Evolutionary conservation across 1,139 yeast genomes (phyloP), one percentile per base, ranked within the genome.

Genomic region (Casaregolazyma lundiana): DNA sequence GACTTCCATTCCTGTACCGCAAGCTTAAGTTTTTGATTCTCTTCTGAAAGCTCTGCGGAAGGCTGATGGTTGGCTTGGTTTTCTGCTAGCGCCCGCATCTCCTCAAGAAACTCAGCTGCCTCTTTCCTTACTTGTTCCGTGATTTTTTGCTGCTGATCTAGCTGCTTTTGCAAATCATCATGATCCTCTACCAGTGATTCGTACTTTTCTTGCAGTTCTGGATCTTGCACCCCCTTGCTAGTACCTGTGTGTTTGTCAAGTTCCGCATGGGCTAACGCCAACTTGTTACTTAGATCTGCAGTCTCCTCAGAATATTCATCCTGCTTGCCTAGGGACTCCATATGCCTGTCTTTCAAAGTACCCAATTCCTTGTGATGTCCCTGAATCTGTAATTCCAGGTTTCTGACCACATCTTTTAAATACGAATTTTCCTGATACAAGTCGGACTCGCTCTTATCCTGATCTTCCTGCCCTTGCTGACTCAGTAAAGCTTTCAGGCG

Each of bases 91-190:
- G 60, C 53, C 19, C 69, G 56, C 73, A 71, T 68, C 47, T 71
- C 74, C 13, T 55, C 56, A 36, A 71, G 55, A 48, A 69, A 66
- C n/a, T 55, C 62, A 6, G 64, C 57, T 1, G 74, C 73, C 50
- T 71, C 74, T 3, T 58, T 53, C n/a, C 71, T 61, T 18, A 70
- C 73, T 49, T 68, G 67, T 20, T 67, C 70, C 0, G 72, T 68
- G 9, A 69, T 59, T 26, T 51, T 51, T 38, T 65, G 68, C 52
- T 69, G 72, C 41, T 60, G 61, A 29, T 56, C 61, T 11, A 68
- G 54, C 48, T 67, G 68, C 35, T 46, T 46, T 36, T 54, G 53
- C 15, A 62, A 51, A 34, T 50, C 48, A n/a, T 44, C 43, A 38
- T 60, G 58, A 18, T 57, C 59, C 17, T 44, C 47, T 21, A 48